These are phyloP conservation scores for Boletus edulis DNA, from an alignment of 768 basidiomycete genomes.

Conservation along the genomic window DNA sequence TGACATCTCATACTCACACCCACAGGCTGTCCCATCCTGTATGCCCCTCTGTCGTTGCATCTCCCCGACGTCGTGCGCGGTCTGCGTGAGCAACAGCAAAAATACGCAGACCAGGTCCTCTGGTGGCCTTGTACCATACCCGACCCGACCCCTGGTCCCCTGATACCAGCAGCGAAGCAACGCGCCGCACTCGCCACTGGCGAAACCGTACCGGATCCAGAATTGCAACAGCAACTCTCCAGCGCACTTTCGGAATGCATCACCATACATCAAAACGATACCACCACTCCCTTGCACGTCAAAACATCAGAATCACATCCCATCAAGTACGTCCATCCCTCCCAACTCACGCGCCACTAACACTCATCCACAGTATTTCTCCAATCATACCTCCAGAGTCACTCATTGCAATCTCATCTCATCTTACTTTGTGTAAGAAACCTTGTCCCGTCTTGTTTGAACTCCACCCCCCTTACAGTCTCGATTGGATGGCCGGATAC, in stretches of 20 bases:
- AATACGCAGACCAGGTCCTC: slow-evolving; percentile 33
- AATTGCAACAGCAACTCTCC: slow-evolving; percentile 48
- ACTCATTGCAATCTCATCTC: slow-evolving; percentile 40
- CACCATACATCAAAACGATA: slow-evolving; percentile 4
- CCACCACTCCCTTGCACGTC: slow-evolving; percentile 19
- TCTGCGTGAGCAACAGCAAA: slow-evolving; percentile 51
- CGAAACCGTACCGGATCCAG: slow-evolving; percentile 13
- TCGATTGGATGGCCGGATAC: slow-evolving; percentile 38
- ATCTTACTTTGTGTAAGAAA: slow-evolving; percentile 21
- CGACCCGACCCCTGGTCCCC: not conserved
- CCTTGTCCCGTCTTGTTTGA: slow-evolving; percentile 35
- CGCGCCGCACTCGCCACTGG: slow-evolving; percentile 23
- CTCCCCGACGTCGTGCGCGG: slow-evolving; percentile 56
- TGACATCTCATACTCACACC: not conserved
- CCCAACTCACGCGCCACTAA: not conserved
- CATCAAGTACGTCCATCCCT: slow-evolving; percentile 60
- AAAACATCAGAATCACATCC: slow-evolving; percentile 83
- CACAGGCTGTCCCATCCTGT: slow-evolving; percentile 54
- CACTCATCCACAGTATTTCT: slow-evolving; percentile 41
- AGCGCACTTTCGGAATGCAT: slow-evolving; percentile 53
- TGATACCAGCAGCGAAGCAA: slow-evolving; percentile 22
- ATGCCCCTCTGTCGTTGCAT: slow-evolving; percentile 62
- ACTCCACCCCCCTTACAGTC: slow-evolving; percentile 29
- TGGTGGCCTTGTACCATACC: slow-evolving; percentile 46
- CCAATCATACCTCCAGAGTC: slow-evolving; percentile 54